phyloP scores from a whole-genome alignment of 495 filamentous ascomycete genomes.

The Penicillium pancosmium region DNA sequence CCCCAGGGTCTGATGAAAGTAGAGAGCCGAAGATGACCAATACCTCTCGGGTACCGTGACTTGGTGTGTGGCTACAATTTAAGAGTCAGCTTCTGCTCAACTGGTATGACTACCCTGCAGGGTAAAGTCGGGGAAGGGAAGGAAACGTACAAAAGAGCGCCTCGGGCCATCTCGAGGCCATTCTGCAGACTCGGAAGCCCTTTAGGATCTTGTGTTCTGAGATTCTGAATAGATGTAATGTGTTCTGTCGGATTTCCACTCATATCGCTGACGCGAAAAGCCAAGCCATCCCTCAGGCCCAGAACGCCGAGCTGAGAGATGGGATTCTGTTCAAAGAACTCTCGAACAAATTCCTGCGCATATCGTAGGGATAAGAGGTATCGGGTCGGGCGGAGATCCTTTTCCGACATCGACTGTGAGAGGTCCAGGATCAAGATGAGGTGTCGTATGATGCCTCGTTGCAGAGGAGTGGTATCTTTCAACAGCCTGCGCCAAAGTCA shows the following conservation, averaged over 20 bases:
- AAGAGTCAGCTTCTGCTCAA: conserved; percentile 19
- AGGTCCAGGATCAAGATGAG: conserved; percentile 91
- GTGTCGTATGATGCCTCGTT: conserved; percentile 95
- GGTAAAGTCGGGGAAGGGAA: neutral
- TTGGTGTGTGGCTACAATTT: conserved; percentile 73
- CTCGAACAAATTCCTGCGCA: conserved; percentile 83
- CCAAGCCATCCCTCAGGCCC: conserved; percentile 89
- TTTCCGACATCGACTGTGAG: conserved; percentile 90
- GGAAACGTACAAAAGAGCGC: conserved; percentile 71
- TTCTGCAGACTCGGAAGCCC: conserved; percentile 93
- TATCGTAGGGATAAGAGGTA: conserved; percentile 82
- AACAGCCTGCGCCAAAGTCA: conserved; percentile 58
- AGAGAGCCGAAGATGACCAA: conserved; percentile 91
- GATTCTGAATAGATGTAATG: conserved; percentile 69
- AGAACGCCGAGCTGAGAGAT: conserved; percentile 92
- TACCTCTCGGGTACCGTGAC: conserved; percentile 89
- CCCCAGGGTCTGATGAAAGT: conserved; percentile 86
- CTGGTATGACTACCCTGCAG: neutral
- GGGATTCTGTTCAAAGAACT: conserved; percentile 99
- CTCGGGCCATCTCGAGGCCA: conserved; percentile 91
- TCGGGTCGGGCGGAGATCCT: conserved; percentile 86
- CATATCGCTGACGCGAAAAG: conserved; percentile 82
- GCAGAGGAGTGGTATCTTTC: conserved; percentile 89
- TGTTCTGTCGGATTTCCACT: conserved; percentile 90
- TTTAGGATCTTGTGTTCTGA: conserved; percentile 77